Base-by-base conservation (phyloP, 106 monocot species). In the Dendrobium catenatum region DNA sequence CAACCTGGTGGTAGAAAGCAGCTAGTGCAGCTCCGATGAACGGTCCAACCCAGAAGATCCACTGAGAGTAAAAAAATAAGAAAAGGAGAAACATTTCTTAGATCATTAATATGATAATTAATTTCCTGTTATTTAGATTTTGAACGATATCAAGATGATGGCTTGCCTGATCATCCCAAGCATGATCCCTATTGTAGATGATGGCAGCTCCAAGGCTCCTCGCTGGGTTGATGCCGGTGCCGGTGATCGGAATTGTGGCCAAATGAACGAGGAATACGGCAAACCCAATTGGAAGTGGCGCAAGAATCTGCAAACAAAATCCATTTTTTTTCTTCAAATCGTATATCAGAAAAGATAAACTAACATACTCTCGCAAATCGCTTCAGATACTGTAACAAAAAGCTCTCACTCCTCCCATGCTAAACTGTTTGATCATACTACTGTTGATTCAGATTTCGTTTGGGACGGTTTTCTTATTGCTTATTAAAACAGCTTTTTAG, bases 31-130 rank as follows among this genome's bases (percentile, higher is more conserved):
- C 84, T 66, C 84, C 84, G 18, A 84, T 84, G 75, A 84, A 84
- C 1, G 85, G 85, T 40, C 85, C 85, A 48, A 84, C 84, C 84
- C 84, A 84, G 76, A 84, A 84, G 27, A 85, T 85, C 85, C 85
- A 85, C 85, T 85, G 85, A 16, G 46, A 16, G 47, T 5, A 46
- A 0, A 15, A 29, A 29, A 37, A 6, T 13, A 80, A 4, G 40
- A 70, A 1, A 26, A 70, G 27, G 2, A 37, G n/a, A 26, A 15
- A 55, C 26, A 7, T n/a, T 56, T 70, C 29, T 58, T 11, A 33
- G 29, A 11, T 37, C n/a, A n/a, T n/a, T 17, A 70, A 33, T 37
- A 8, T 40, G 9, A 70, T 37, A 4, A 24, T 37, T 70, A 15
- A 13, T 29, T 4, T 61, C n/a, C 8, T 22, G 61, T 22, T n/a